phyloP scores from a whole-genome alignment of 345 rosid genomes.

The Lumnitzera racemosa region DNA sequence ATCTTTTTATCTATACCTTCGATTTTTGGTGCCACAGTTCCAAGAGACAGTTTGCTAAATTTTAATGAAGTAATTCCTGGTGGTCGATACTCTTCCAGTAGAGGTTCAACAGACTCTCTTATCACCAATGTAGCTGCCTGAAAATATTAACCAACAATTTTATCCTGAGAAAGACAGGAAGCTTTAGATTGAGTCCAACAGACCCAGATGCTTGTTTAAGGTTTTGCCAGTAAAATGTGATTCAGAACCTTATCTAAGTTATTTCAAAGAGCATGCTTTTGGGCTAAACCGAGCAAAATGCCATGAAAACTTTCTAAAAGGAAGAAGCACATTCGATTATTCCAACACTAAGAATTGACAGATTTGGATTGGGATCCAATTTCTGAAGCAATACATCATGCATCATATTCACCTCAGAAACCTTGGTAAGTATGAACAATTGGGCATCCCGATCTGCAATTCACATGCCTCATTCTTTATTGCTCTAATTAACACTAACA shows the following conservation, averaged over 20 bases:
- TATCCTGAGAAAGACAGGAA: neutral
- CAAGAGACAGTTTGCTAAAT: conserved; percentile 82
- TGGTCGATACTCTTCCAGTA: conserved; percentile 93
- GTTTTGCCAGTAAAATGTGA: neutral
- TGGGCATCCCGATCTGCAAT: too few relatives aligned
- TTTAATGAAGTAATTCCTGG: conserved; percentile 89
- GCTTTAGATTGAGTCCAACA: neutral
- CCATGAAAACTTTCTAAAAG: too few relatives aligned
- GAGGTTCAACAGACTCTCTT: conserved; percentile 93
- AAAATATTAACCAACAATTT: conserved; percentile 11
- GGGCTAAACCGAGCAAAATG: too few relatives aligned
- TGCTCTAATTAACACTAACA: too few relatives aligned
- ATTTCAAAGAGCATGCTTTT: too few relatives aligned
- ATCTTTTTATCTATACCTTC: conserved; percentile 53
- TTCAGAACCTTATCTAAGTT: neutral
- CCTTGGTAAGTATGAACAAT: too few relatives aligned
- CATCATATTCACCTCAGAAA: too few relatives aligned
- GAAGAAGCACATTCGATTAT: too few relatives aligned
- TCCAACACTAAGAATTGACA: too few relatives aligned
- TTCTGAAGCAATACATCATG: too few relatives aligned
- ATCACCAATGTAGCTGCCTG: conserved; percentile 92
- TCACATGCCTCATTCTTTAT: too few relatives aligned
- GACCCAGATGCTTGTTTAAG: neutral
- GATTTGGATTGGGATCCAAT: too few relatives aligned
- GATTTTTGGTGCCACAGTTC: conserved; percentile 95